Base-by-base conservation (phyloP, 768 basidiomycete species). In the Suillus cothurnatus region DNA sequence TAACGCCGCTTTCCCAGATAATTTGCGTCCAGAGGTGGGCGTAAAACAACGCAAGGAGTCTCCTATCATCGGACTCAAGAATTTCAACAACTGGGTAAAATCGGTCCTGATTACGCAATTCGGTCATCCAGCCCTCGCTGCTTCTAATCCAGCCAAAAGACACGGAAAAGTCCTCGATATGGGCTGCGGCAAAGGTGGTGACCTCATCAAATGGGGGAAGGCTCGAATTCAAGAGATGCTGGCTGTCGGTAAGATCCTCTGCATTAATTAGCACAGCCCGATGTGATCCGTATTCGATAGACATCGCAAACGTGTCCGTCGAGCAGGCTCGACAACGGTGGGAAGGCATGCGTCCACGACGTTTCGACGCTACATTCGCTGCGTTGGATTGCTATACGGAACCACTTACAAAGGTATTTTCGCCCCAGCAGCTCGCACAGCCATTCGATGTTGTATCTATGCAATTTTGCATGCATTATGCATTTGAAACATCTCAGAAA, bases 391-490 rank as follows among this genome's bases (percentile, higher is more conserved):
- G 96, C 77, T 99, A 93, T 74, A 82, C 85, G 14, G 83, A 91
- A 68, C 81, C 90, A 3, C 81, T 99, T 45, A 82, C 86, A 21
- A 85, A 85, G 58, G 88, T 82, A n/a, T 85, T 98, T 58, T 78
- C 89, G 4, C 85, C 85, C 1, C 81, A 83, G 21, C 79, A 83
- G 66, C 83, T 93, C 31, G 80, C 79, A 0, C 82, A 84, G 36
- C 89, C 89, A 6, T 97, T 97, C 73, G 97, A 99, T 72, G 93
- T 95, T 64, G 95, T 99, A 6, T 93, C 94, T 3, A 94, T 98
- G 94, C 97, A 99, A 74, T 99, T 99, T 76, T 99, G 97, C 78
- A 98, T 99, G 93, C 97, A 99, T 76, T 99, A 99, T 73, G 97
- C 97, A 9, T 99, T 99, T 75, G 95, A 99, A 76, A 91, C 85